Conservation (phyloP, 768 basidiomycete species). For the Daedalea quercina region DNA sequence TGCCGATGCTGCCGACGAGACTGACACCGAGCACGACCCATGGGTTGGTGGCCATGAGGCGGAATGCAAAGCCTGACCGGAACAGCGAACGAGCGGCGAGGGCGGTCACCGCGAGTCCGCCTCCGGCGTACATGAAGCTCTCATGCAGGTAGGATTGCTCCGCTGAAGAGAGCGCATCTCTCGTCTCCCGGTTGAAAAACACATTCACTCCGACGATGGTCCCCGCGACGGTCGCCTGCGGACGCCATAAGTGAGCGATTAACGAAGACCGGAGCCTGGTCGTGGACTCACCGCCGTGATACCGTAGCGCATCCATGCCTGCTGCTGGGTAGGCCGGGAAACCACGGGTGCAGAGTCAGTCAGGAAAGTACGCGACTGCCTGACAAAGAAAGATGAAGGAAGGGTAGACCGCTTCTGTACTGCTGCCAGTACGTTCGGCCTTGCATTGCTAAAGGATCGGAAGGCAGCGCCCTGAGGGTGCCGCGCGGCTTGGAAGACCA, state of each 20-base stretch:
- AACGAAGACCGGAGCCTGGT: background rate
- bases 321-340: slow-evolving; percentile 28
- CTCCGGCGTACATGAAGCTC: slow-evolving; percentile 80
- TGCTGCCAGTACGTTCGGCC: slow-evolving; percentile 24
- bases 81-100: slow-evolving; percentile 76
- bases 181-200: slow-evolving; percentile 73
- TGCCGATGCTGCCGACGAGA: slow-evolving; percentile 71
- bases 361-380: slow-evolving; percentile 38
- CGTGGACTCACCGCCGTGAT: slow-evolving; percentile 42
- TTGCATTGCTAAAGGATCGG: slow-evolving; percentile 26
- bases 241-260: background rate
- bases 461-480: slow-evolving; percentile 16
- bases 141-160: slow-evolving; percentile 71
- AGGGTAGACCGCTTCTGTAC: slow-evolving; percentile 22
- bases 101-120: slow-evolving; percentile 71
- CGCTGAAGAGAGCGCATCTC: slow-evolving; percentile 51
- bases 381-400: slow-evolving; percentile 18
- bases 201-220: slow-evolving; percentile 56
- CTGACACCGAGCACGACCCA: slow-evolving; percentile 83
- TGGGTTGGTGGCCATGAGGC: slow-evolving; percentile 80
- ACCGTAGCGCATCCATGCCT: slow-evolving; percentile 43
- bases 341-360: slow-evolving; percentile 38
- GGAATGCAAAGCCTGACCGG: slow-evolving; percentile 56
- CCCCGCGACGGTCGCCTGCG: slow-evolving; percentile 68
- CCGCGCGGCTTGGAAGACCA: slow-evolving; percentile 11